Evolutionary conservation across 2,329 filamentous ascomycete species (phyloP).

Genomic region (Trichoderma gracile): DNA sequence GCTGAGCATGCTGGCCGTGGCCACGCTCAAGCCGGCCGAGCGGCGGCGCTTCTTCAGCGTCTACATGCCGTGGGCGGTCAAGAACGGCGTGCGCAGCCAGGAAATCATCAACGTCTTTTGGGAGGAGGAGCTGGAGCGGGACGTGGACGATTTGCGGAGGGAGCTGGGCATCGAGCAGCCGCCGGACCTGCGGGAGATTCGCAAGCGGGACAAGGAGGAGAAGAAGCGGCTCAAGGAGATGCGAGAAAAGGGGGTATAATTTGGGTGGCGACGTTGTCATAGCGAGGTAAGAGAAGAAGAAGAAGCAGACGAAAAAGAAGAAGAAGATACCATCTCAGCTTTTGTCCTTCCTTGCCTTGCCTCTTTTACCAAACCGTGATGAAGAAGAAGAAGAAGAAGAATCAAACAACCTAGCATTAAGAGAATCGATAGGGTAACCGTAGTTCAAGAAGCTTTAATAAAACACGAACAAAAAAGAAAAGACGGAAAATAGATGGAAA

Average conservation of each 20-base stretch:
- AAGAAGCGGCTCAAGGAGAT: slow-evolving; percentile 62
- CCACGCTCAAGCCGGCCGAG: slow-evolving; percentile 81
- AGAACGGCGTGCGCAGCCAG: slow-evolving; percentile 73
- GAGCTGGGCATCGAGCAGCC: slow-evolving; percentile 85
- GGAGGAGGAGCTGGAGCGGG: slow-evolving; percentile 88
- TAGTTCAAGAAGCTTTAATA: not conserved
- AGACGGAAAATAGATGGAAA: not conserved
- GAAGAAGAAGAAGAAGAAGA: too few species aligned
- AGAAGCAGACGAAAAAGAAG: too few species aligned
- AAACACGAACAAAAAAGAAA: not conserved
- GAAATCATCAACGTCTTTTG: slow-evolving; percentile 96
- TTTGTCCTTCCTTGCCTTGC: too few species aligned
- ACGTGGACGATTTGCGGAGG: slow-evolving; percentile 72
- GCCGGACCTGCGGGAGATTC: slow-evolving; percentile 77
- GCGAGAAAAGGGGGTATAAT: slow-evolving; percentile 32
- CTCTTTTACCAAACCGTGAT: too few species aligned
- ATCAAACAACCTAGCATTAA: too few species aligned
- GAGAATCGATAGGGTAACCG: not conserved
- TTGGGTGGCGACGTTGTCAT: not conserved
- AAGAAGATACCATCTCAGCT: too few species aligned
- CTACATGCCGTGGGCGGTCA: slow-evolving; percentile 88
- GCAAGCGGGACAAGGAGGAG: slow-evolving; percentile 69
- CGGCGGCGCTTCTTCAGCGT: slow-evolving; percentile 69
- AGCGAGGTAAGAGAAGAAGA: not conserved
- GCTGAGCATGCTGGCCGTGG: slow-evolving; percentile 78